Percentiles rank a stretch among this genome's conserved stretches.
phyloP scores from a whole-genome alignment of 345 rosid species.

The Heritiera fomes region DNA sequence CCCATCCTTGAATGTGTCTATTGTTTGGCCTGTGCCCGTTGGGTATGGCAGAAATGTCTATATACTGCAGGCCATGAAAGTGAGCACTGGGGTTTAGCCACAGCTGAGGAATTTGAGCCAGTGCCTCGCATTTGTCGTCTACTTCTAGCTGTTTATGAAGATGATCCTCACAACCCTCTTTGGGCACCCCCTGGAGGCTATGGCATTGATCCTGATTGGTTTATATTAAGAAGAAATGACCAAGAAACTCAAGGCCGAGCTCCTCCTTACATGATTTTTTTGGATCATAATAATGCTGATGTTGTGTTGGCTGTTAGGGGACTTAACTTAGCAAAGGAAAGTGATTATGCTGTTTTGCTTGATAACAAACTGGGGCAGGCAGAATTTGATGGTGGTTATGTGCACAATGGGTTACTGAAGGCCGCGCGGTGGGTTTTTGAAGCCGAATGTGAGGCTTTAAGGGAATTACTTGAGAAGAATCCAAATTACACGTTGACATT shows the following conservation, averaged over 20 bases:
- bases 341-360: conserved; percentile 86
- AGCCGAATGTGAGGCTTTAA: conserved; percentile 57
- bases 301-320: conserved; percentile 76
- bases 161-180: conserved; percentile 66
- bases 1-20: conserved; percentile 87
- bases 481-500: conserved; percentile 74
- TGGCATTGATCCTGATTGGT: conserved; percentile 69
- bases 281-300: conserved; percentile 63
- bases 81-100: conserved; percentile 83
- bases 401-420: conserved; percentile 83
- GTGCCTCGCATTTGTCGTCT: conserved; percentile 78
- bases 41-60: conserved; percentile 85
- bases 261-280: conserved; percentile 81
- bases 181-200: conserved; percentile 95
- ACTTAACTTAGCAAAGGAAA: conserved; percentile 77
- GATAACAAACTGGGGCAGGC: conserved; percentile 90
- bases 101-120: conserved; percentile 71
- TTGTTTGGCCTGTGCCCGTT: conserved; percentile 83
- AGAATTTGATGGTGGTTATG: conserved; percentile 88
- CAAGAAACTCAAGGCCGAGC: conserved; percentile 64
- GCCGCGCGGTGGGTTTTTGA: conserved; percentile 84
- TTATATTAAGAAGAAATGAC: conserved; percentile 57
- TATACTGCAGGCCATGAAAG: conserved; percentile 91
- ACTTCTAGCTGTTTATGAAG: conserved; percentile 75
- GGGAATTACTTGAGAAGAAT: conserved; percentile 54